Base-by-base conservation (phyloP, 495 filamentous ascomycete species). In the Acidiella bohemica region DNA sequence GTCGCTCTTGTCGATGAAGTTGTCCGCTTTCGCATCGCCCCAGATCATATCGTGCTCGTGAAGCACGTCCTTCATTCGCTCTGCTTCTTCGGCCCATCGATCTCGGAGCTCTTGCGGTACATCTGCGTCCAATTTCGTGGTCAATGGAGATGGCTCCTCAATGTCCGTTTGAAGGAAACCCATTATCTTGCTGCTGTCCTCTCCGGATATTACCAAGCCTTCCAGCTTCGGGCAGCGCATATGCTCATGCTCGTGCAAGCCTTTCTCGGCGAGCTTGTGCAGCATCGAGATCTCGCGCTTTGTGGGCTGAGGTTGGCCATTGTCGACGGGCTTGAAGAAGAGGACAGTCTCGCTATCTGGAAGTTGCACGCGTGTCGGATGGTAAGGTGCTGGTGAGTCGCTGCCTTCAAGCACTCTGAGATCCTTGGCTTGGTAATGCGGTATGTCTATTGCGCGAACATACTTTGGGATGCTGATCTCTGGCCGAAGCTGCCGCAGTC, bases 11-110 rank as follows among this genome's bases (percentile, higher is more conserved):
- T 70, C 59, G 35, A 70, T 59, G 28, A 69, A 54, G 47, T 70
- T 67, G n/a, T 46, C 56, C 7, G 60, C 45, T 49, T 67, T 68
- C 25, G 47, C 64, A 51, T 69, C 65, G 26, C 67, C 67, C 66
- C 62, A 70, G 23, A 65, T 28, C 39, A 67, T 44, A 13, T 55
- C 56, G 26, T 47, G 37, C 22, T 48, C 41, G 39, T 67, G 62
- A 1, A 67, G 51, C 23, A 43, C 31, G 12, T 37, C 27, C 10
- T 1, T 32, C 24, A 47, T 38, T 8, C 32, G 31, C 10, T 47
- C 29, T n/a, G 44, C 13, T 21, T 47, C 44, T n/a, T 10, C 23
- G 3, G 44, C 44, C 44, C 44, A 47, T 2, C 13, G 2, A 25
- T 47, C 38, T 12, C 44, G 29, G 4, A 33, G 39, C 16, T 41